phyloP scores from a whole-genome alignment of 352 stramenopile species.

The Stephanocyclus meneghinianus region DNA sequence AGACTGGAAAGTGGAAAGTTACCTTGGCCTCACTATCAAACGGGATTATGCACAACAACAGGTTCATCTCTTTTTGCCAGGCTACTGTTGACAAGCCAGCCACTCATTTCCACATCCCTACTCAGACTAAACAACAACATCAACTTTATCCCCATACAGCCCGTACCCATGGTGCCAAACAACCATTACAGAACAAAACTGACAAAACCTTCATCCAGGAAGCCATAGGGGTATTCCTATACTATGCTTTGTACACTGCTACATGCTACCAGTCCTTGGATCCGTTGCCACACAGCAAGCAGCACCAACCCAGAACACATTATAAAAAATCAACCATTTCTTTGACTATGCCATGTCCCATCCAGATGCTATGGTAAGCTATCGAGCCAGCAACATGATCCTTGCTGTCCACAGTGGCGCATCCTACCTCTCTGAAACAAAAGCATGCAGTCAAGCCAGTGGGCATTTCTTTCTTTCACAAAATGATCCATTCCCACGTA shows the following conservation, averaged over 20 bases:
- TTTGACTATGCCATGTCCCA: too few species aligned
- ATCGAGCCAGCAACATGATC: neutral
- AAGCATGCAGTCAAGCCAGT: constrained; percentile 10
- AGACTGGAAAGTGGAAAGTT: constrained; percentile 24
- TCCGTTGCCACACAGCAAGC: too few species aligned
- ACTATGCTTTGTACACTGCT: constrained; percentile 19
- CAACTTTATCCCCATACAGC: neutral
- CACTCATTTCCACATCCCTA: constrained; percentile 7
- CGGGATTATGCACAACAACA: too few species aligned
- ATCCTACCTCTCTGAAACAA: too few species aligned
- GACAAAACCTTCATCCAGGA: too few species aligned
- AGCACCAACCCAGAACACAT: neutral
- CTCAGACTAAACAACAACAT: constrained; percentile 1
- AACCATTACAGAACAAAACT: too few species aligned
- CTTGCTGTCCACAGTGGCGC: too few species aligned
- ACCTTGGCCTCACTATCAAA: neutral
- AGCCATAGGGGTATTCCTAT: too few species aligned
- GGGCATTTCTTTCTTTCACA: constrained; percentile 33
- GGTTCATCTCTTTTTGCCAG: too few species aligned
- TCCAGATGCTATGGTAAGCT: too few species aligned
- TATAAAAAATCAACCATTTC: neutral
- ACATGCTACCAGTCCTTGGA: constrained; percentile 19
- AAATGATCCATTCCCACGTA: neutral
- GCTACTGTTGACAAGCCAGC: neutral
- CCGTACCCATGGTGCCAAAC: too few species aligned